Base-by-base conservation (phyloP, 495 filamentous ascomycete genomes). In the Paragyromitra xinjiangensis region DNA sequence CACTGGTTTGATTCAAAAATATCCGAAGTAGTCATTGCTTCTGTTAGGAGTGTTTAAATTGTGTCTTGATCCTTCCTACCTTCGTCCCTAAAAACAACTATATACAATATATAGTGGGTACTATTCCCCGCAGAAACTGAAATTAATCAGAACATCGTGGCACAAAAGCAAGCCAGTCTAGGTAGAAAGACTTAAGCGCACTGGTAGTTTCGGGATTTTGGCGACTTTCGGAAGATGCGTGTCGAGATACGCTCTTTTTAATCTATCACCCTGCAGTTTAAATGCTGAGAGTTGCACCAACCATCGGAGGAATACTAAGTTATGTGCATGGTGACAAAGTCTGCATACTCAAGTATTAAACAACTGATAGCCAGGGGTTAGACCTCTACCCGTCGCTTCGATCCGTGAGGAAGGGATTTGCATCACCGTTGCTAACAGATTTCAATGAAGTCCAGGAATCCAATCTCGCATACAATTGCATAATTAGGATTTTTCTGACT, bases 191-290 rank as follows among this genome's bases (percentile, higher is more conserved):
- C 26, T n/a, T 37, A 61, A 40, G 53, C 74, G n/a, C 64, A 53
- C 14, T 34, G 59, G 68, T 26, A 29, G 39, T 50, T 39, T 69
- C 45, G 70, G 44, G 42, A 75, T 68, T 71, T 75, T 34, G 63
- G 64, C 59, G 37, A 40, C 58, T 53, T 61, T 69, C 74, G 69
- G 51, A 51, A 45, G 9, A 55, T 63, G 71, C 51, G 34, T 63
- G 45, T 42, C 51, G 53, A 16, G 53, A 69, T 68, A 78, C 37
- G 45, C n/a, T 62, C 34, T 44, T 59, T 76, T 75, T 78, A 78
- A 75, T 78, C 63, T 78, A 68, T 69, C 56, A 19, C 39, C 24
- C 74, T 73, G 64, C 75, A 68, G 70, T 75, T 67, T 74, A 62
- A 45, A 64, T 75, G 44, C 45, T 61, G 50, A 71, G 55, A 72